phyloP scores from a whole-genome alignment of 805 yeast species.

The Wickerhamomyces ciferrii region DNA sequence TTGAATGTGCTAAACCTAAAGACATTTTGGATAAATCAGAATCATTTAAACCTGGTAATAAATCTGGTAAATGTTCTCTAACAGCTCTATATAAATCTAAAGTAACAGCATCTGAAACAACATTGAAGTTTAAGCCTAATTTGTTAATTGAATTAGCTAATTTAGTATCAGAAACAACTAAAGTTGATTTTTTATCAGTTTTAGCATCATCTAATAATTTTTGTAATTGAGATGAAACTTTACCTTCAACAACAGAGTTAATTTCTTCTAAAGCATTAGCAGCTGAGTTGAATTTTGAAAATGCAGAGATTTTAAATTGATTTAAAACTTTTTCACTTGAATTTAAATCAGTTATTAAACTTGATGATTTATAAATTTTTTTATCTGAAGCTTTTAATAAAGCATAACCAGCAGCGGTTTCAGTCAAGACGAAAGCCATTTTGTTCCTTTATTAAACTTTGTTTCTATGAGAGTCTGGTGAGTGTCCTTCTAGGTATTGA shows the following conservation, averaged over 20 bases:
- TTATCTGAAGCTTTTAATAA: slow-evolving; percentile 95
- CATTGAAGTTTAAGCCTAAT: slow-evolving; percentile 79
- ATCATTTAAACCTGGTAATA: slow-evolving; percentile 89
- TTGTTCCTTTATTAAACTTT: neutral
- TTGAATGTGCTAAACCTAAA: slow-evolving; percentile 95
- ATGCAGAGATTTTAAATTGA: slow-evolving; percentile 91
- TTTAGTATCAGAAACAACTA: slow-evolving; percentile 90
- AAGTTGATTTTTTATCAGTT: slow-evolving; percentile 76
- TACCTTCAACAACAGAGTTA: slow-evolving; percentile 87
- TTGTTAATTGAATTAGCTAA: slow-evolving; percentile 95
- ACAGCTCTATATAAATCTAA: slow-evolving; percentile 93
- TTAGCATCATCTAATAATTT: slow-evolving; percentile 70
- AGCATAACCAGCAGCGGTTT: slow-evolving; percentile 99
- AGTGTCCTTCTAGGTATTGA: too few relatives aligned
- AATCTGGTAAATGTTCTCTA: slow-evolving; percentile 88
- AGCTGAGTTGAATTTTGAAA: slow-evolving; percentile 91
- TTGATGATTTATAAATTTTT: slow-evolving; percentile 83
- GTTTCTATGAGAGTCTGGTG: neutral
- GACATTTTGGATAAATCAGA: slow-evolving; percentile 89
- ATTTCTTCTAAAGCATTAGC: slow-evolving; percentile 96
- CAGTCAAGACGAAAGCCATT: slow-evolving; percentile 90
- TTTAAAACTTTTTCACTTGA: slow-evolving; percentile 80
- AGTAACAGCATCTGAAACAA: slow-evolving; percentile 93
- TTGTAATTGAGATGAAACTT: slow-evolving; percentile 81
- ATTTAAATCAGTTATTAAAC: slow-evolving; percentile 71